Percentiles rank a stretch among this genome's conserved stretches.
Conservation (phyloP, 2,329 filamentous ascomycete species). For the Myriangium duriaei region DNA sequence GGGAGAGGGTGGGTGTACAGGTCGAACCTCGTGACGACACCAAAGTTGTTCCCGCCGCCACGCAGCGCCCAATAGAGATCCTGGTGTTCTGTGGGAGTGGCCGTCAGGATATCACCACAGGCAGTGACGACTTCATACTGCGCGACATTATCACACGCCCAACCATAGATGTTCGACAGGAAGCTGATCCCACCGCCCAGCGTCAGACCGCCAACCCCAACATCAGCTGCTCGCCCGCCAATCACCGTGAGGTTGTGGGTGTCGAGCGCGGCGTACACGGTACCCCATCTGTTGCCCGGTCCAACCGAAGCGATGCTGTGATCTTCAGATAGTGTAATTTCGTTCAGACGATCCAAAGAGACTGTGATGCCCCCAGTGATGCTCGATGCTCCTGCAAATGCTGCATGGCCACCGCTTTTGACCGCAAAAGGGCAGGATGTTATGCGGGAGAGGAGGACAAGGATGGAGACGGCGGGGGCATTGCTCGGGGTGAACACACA, state of each 20-base stretch:
- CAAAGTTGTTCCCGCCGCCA: conserved; percentile 36
- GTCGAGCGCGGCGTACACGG: conserved; percentile 1
- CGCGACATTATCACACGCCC: conserved; percentile 19
- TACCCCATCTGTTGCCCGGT: conserved; percentile 6
- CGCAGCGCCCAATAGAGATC: conserved; percentile 39
- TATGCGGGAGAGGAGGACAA: neutral
- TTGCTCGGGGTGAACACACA: conserved; percentile 4
- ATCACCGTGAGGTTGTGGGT: conserved; percentile 1
- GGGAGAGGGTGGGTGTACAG: conserved; percentile 11
- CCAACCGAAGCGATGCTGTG: conserved; percentile 11
- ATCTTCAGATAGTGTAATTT: conserved; percentile 1
- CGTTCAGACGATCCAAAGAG: conserved; percentile 6
- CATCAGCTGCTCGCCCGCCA: conserved; percentile 1
- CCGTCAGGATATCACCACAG: conserved; percentile 26
- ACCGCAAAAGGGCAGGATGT: conserved; percentile 16
- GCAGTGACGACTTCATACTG: conserved; percentile 15
- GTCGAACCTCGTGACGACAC: conserved; percentile 25
- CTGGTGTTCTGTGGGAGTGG: conserved; percentile 31
- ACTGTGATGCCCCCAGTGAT: conserved; percentile 18
- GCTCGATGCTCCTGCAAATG: conserved; percentile 16
- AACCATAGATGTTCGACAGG: conserved; percentile 18
- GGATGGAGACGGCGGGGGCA: neutral
- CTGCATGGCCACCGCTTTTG: conserved; percentile 18
- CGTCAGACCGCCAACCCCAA: conserved; percentile 2
- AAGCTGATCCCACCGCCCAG: conserved; percentile 19